Base-by-base conservation (phyloP, 2,329 filamentous ascomycete genomes). In the Lachnellula occidentalis region DNA sequence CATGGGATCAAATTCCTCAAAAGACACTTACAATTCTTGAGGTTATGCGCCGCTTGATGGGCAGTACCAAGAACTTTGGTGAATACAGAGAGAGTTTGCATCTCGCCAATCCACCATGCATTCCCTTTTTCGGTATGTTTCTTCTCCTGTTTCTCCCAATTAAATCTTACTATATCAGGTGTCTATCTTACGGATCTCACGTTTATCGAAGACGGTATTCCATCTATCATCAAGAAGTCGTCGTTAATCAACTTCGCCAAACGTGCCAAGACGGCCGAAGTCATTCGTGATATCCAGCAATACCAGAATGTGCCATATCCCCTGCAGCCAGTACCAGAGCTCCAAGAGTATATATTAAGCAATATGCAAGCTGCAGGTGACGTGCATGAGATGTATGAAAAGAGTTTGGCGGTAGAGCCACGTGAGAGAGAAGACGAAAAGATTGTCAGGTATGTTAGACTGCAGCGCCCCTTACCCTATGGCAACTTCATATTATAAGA, bases 381-480 rank as follows among this genome's bases (percentile, higher is more conserved):
- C 71, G 94, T 99, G 60, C 92, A 97, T 72, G 92, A 97, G 77
- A 97, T 97, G 94, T 99, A 97, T 76, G 92, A 97, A 73, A 92
- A 92, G 79, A 96, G 91, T 74, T 77, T 99, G 74, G 81, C 86
- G 67, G 86, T 99, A 57, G 94, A 99, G 72, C 94, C 94, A 59
- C 83, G 94, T 67, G 94, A 99, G 76, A 83, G 94, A 66, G 94
- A 99, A 76, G 94, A 99, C 70, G 94, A 99, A 76, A 97, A 97
- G 80, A 97, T 99, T 78, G 92, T 96, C 70, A 95, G 94, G 92
- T 69, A 68, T 61, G 67, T 68, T 53, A 59, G 56, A 60, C 48
- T 62, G 55, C 51, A 56, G 31, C 31, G 56, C 27, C 45, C 56
- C 34, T 53, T 56, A 45, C 52, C 54, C n/a, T 61, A 61, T 53